phyloP scores from a whole-genome alignment of 2,329 filamentous ascomycete species.

The Aspergillus brasiliensis region DNA sequence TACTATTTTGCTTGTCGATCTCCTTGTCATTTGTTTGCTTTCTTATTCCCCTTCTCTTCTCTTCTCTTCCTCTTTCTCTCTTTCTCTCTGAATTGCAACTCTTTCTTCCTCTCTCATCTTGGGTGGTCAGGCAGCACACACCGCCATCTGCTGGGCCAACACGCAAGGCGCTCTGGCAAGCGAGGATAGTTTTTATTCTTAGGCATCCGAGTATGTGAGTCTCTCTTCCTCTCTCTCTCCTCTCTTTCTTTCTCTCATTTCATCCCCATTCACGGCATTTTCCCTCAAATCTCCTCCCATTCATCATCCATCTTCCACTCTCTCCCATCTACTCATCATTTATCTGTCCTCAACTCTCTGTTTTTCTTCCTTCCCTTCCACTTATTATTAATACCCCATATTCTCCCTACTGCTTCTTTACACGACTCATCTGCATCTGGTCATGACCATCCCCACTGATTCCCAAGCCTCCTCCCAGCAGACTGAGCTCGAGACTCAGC shows the following conservation, averaged over 20 bases:
- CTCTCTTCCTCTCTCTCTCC: conserved; percentile 5
- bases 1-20: neutral
- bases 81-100: neutral
- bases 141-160: conserved; percentile 11
- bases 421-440: neutral
- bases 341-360: too few species aligned
- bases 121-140: conserved; percentile 6
- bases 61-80: neutral
- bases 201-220: conserved; percentile 2
- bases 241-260: neutral
- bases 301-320: too few species aligned
- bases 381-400: too few species aligned
- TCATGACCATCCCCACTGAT: conserved; percentile 14
- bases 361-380: too few species aligned
- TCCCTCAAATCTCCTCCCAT: too few species aligned
- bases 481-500: conserved; percentile 20
- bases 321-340: neutral
- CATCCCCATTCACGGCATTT: too few species aligned
- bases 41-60: neutral
- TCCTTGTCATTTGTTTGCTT: neutral
- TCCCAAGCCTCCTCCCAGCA: conserved; percentile 8
- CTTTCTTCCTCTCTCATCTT: neutral
- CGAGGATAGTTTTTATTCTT: conserved; percentile 4
- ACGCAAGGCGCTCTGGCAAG: conserved; percentile 13
- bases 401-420: conserved; percentile 2